Conservation (phyloP, 2,329 filamentous ascomycete species). For the Tympanopsis confertula region DNA sequence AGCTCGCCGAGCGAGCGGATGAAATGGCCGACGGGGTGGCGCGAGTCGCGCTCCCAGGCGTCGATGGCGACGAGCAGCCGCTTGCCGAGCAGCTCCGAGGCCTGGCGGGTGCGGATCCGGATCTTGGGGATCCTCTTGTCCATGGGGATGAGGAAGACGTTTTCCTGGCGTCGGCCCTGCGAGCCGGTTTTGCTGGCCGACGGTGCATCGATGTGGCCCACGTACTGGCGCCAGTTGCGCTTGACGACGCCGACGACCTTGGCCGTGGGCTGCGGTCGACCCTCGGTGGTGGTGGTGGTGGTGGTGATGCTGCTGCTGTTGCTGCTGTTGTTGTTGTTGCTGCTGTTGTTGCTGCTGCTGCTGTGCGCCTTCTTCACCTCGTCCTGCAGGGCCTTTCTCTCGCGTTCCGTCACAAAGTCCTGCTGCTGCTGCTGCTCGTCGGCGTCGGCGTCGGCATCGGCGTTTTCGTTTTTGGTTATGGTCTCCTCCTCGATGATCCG, state of each 20-base stretch:
- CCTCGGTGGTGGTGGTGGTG: not conserved
- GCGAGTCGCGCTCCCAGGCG: conserved; percentile 84
- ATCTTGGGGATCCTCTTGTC: conserved; percentile 97
- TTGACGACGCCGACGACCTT: conserved; percentile 86
- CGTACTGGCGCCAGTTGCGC: conserved; percentile 95
- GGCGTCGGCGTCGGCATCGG: conserved; percentile 66
- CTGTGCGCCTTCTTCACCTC: conserved; percentile 80
- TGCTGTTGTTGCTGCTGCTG: conserved; percentile 60
- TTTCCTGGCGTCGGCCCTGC: conserved; percentile 76
- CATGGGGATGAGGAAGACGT: conserved; percentile 95
- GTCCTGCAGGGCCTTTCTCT: conserved; percentile 77
- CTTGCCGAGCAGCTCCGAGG: conserved; percentile 78
- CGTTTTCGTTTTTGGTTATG: conserved; percentile 85
- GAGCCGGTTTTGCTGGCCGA: conserved; percentile 65
- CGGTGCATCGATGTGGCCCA: conserved; percentile 84
- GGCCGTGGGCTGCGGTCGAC: conserved; percentile 76
- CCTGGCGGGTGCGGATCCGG: conserved; percentile 79
- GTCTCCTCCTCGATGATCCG: conserved; percentile 93
- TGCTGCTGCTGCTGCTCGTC: not conserved
- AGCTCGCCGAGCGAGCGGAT: conserved; percentile 85
- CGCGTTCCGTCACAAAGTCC: conserved; percentile 75
- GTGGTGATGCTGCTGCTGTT: no score
- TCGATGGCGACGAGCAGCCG: conserved; percentile 88
- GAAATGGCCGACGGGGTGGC: conserved; percentile 88
- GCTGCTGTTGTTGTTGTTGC: no score